Percentiles rank a stretch among this genome's conserved stretches.
These are phyloP conservation scores for Spiraea crenata DNA, from an alignment of 331 rosid genomes.

Conservation along the genomic window DNA sequence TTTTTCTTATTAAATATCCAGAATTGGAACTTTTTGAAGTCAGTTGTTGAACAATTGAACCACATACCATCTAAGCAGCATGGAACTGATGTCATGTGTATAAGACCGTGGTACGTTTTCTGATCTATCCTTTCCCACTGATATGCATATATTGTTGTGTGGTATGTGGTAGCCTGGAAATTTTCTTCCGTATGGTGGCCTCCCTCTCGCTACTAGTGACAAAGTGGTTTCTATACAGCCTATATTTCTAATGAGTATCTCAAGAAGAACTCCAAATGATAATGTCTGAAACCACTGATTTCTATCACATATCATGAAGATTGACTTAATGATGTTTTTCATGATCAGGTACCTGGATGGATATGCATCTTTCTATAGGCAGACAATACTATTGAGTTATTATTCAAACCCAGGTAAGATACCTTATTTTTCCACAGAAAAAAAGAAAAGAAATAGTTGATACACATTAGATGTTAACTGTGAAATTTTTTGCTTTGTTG, in stretches of 20 bases:
- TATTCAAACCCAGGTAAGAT: slow-evolving; percentile 69
- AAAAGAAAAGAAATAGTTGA: too few species aligned
- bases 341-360: slow-evolving; percentile 72
- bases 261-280: background rate
- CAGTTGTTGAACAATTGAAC: slow-evolving; percentile 70
- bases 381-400: slow-evolving; percentile 69
- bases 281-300: background rate
- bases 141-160: background rate
- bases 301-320: background rate
- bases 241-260: background rate
- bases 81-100: slow-evolving; percentile 83
- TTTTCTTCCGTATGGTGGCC: slow-evolving; percentile 10
- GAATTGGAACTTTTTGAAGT: slow-evolving; percentile 80
- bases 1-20: slow-evolving; percentile 28
- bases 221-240: background rate
- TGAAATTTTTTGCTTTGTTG: background rate
- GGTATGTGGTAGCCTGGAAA: background rate
- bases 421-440: too few species aligned
- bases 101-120: slow-evolving; percentile 69
- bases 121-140: slow-evolving; percentile 14
- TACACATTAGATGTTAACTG: background rate
- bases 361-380: slow-evolving; percentile 73
- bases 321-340: slow-evolving; percentile 24
- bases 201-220: background rate
- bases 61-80: slow-evolving; percentile 69